Percentiles rank a stretch among this genome's conserved stretches.
phyloP scores from a whole-genome alignment of 225 moss, liverwort and hornwort genomes.

The Sphagnum contortum region DNA sequence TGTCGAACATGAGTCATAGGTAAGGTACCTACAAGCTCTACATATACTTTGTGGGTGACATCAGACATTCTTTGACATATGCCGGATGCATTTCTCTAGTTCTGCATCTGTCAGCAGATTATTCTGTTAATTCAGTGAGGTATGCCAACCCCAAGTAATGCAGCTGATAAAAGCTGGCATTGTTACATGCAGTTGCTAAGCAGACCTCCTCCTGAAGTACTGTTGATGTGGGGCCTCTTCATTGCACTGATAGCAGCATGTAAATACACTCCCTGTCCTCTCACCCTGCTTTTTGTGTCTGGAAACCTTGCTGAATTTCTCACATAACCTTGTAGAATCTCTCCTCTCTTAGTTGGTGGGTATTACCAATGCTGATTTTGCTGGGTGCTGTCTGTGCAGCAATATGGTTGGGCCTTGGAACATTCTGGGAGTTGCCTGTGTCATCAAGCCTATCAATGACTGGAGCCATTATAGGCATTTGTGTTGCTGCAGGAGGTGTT shows the following conservation, averaged over 20 bases:
- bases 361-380: neutral
- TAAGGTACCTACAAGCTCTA: no score
- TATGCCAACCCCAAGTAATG: no score
- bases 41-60: no score
- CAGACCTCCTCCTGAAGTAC: slow-evolving; percentile 4
- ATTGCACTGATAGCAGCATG: slow-evolving; percentile 19
- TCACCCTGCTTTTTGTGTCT: neutral
- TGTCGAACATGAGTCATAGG: no score
- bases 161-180: no score
- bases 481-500: slow-evolving; percentile 14
- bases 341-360: neutral
- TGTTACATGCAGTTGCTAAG: no score
- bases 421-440: slow-evolving; percentile 14
- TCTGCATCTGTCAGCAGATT: no score
- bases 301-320: neutral
- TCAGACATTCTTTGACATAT: no score
- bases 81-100: no score
- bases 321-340: neutral
- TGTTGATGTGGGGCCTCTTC: slow-evolving; percentile 29
- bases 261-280: slow-evolving; percentile 4
- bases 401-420: slow-evolving; percentile 13
- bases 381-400: slow-evolving; percentile 5
- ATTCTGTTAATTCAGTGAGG: no score
- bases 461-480: slow-evolving; percentile 23
- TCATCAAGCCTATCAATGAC: slow-evolving; percentile 11